These are phyloP conservation scores for Phaseolus lunatus DNA, from an alignment of 306 rosid species.

Conservation along the genomic window DNA sequence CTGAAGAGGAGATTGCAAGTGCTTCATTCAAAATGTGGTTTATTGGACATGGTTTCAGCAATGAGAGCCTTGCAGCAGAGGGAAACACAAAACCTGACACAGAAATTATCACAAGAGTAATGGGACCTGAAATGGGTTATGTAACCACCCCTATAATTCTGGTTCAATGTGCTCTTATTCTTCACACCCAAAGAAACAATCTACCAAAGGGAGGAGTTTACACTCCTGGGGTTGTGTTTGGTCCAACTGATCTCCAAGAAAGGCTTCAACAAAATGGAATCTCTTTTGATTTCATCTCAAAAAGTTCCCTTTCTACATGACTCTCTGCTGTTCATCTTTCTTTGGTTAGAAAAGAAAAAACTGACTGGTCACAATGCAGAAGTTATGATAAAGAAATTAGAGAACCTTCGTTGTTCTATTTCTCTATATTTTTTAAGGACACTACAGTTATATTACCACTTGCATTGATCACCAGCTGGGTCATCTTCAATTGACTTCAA, in stretches of 20 bases:
- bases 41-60: slow-evolving; percentile 71
- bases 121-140: slow-evolving; percentile 91
- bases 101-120: slow-evolving; percentile 81
- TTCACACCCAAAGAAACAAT: slow-evolving; percentile 63
- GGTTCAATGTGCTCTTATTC: slow-evolving; percentile 78
- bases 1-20: slow-evolving; percentile 75
- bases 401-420: background rate
- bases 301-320: slow-evolving; percentile 56
- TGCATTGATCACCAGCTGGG: background rate
- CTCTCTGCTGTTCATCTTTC: background rate
- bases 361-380: background rate
- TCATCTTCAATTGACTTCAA: background rate
- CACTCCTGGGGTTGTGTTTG: slow-evolving; percentile 83
- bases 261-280: slow-evolving; percentile 82
- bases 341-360: too few relatives aligned
- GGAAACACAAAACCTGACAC: slow-evolving; percentile 66
- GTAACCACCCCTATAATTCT: slow-evolving; percentile 82
- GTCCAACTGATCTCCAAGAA: slow-evolving; percentile 77
- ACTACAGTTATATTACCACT: background rate
- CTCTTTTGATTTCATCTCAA: slow-evolving; percentile 75
- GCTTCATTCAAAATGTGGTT: slow-evolving; percentile 94
- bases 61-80: slow-evolving; percentile 48
- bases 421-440: background rate
- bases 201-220: slow-evolving; percentile 84
- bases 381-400: background rate